Evolutionary conservation across 345 rosid species (phyloP).

Genomic region (Ceriops decandra): DNA sequence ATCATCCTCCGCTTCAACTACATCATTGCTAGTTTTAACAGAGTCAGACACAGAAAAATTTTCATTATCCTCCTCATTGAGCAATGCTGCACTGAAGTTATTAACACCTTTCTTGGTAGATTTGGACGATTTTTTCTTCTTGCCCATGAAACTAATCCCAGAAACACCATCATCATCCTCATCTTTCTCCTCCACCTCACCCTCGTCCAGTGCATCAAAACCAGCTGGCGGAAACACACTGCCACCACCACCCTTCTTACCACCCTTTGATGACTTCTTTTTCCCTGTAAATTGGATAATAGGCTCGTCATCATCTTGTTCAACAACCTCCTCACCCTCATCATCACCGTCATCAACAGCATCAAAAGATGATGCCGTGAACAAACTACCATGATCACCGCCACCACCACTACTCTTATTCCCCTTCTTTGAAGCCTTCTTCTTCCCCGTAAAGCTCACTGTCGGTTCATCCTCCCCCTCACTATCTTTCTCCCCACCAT

Average conservation of each 20-base stretch:
- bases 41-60: conserved; percentile 34
- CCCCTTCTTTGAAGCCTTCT: conserved; percentile 44
- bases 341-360: conserved; percentile 37
- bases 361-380: conserved; percentile 43
- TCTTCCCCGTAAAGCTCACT: conserved; percentile 41
- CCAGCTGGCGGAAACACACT: conserved; percentile 21
- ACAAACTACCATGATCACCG: conserved; percentile 26
- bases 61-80: conserved; percentile 48
- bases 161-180: conserved; percentile 36
- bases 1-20: conserved; percentile 29
- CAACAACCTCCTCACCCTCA: conserved; percentile 30
- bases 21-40: conserved; percentile 21
- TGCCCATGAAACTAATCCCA: conserved; percentile 51
- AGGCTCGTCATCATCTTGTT: conserved; percentile 24
- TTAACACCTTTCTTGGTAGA: conserved; percentile 50
- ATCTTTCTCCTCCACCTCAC: conserved; percentile 27
- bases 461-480: conserved; percentile 39
- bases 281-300: conserved; percentile 42
- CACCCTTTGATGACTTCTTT: conserved; percentile 47
- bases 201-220: conserved; percentile 35
- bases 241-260: conserved; percentile 26
- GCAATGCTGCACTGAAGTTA: conserved; percentile 50
- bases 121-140: conserved; percentile 78
- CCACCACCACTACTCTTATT: conserved; percentile 11
- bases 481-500: conserved; percentile 23